Conservation (phyloP, 129 eudicot genomes). For the Lactuca sativa region DNA sequence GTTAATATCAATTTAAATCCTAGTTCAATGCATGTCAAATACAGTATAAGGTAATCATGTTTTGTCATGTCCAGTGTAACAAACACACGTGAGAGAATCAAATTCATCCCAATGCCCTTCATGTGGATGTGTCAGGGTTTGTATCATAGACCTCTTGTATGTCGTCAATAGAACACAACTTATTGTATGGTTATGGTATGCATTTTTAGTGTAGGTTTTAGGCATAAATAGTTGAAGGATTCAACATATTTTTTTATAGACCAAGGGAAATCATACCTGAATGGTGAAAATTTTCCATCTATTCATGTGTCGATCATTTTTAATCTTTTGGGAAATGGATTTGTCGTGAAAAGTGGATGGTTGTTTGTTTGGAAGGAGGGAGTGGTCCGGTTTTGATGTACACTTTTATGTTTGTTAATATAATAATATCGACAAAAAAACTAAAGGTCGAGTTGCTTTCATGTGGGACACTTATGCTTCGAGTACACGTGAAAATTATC, state of each 20-base stretch:
- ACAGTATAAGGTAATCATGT: no score
- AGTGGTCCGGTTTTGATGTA: constrained; percentile 25
- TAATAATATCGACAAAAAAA: constrained; percentile 5
- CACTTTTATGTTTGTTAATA: constrained; percentile 17
- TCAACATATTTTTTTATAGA: no score
- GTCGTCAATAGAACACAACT: not conserved
- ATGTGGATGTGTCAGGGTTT: no score
- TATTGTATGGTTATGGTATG: not conserved
- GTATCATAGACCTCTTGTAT: no score
- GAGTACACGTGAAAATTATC: not conserved
- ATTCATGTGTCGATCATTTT: not conserved
- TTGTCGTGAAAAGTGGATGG: constrained; percentile 24
- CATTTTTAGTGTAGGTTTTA: not conserved
- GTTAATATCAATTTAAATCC: no score
- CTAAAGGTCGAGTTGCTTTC: constrained; percentile 19
- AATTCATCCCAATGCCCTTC: no score
- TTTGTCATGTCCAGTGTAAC: no score
- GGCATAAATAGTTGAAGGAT: no score
- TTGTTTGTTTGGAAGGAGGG: constrained; percentile 26
- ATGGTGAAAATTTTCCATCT: not conserved
- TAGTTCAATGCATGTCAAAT: no score
- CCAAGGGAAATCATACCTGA: not conserved
- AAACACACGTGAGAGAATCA: no score
- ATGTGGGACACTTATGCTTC: constrained; percentile 12
- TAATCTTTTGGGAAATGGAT: not conserved